Conservation (phyloP, 148 eudicot species). For the Camellia granthamiana region DNA sequence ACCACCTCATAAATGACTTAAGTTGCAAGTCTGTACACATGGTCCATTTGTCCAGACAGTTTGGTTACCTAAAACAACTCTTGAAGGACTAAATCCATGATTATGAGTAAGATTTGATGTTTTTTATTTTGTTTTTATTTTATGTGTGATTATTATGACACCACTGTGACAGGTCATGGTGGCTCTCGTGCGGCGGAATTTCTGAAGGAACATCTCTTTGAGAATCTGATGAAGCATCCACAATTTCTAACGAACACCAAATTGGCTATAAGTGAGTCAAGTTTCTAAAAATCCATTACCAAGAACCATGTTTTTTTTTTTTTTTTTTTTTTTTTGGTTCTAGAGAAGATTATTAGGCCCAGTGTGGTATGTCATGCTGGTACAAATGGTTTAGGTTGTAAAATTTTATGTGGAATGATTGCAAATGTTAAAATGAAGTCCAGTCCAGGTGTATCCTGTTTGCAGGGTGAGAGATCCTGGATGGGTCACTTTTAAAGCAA, state of each 20-base stretch:
- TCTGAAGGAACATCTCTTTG: conserved; percentile 84
- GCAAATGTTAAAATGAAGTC: background rate
- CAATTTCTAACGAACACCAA: conserved; percentile 68
- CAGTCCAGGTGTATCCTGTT: background rate
- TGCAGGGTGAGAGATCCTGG: background rate
- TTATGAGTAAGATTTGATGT: background rate
- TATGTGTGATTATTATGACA: background rate
- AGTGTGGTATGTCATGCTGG: background rate
- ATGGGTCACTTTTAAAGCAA: background rate
- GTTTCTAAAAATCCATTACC: background rate
- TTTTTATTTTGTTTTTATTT: background rate
- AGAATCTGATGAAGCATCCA: conserved; percentile 82
- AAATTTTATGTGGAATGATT: background rate
- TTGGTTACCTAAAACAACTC: background rate
- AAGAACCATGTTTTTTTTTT: background rate
- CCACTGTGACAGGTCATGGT: conserved; percentile 76
- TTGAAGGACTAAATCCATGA: background rate
- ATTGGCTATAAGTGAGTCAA: conserved; percentile 77
- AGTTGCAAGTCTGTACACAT: background rate
- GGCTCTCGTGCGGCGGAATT: conserved; percentile 95
- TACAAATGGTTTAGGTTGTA: background rate
- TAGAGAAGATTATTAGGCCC: conserved; percentile 1
- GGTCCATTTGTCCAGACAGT: background rate
- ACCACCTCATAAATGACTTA: conserved; percentile 7
- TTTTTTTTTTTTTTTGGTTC: background rate